Conservation (phyloP, 179 eudicot species). For the Silene noctiflora region DNA sequence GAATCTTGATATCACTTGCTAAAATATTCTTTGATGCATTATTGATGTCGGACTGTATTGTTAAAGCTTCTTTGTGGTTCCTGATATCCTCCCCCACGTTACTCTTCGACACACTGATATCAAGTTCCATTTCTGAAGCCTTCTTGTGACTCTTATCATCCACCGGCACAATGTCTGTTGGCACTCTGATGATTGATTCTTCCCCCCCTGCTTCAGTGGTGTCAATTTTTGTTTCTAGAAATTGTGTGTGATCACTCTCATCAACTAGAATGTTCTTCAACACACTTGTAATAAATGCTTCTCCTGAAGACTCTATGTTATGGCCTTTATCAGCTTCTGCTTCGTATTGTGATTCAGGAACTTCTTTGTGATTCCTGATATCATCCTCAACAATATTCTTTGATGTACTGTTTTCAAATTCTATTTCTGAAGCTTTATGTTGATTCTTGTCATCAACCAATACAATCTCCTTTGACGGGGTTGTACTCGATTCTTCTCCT, state of each 20-base stretch:
- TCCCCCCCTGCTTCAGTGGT: neutral
- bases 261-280: neutral
- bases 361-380: neutral
- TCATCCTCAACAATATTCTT: slow-evolving; percentile 4
- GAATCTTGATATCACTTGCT: neutral
- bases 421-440: neutral
- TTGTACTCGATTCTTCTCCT: neutral
- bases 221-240: neutral
- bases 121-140: neutral
- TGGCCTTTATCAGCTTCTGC: neutral
- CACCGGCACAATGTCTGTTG: slow-evolving; percentile 1
- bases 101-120: slow-evolving; percentile 12
- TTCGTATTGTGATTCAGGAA: slow-evolving; percentile 4
- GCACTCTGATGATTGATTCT: slow-evolving; percentile 1
- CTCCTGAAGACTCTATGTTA: neutral
- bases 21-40: slow-evolving; percentile 12
- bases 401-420: neutral
- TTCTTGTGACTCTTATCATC: neutral
- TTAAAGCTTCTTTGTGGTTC: neutral
- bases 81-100: neutral
- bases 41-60: slow-evolving; percentile 7
- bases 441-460: slow-evolving; percentile 2
- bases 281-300: neutral
- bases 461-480: neutral
- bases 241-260: neutral